A percentile compares a stretch with the other conserved stretches of the same genome.
Evolutionary conservation across 1,284 basidiomycete species (phyloP).

Genomic region (Apiotrichum gracile): DNA sequence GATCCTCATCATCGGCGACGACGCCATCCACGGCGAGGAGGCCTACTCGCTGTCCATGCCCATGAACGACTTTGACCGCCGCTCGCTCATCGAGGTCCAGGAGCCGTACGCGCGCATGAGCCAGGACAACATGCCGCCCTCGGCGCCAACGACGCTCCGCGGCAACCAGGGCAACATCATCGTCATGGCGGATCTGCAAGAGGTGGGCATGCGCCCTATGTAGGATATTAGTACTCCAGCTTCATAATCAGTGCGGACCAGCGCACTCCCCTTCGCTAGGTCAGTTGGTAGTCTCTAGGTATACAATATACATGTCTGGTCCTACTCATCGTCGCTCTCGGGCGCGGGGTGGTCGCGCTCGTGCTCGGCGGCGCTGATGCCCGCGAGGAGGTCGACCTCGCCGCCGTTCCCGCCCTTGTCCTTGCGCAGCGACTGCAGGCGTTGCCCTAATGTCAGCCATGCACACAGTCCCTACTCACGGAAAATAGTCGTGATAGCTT

Average conservation of each 20-base stretch:
- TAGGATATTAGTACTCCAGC: not conserved
- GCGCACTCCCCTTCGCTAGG: no score
- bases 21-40: slow-evolving; percentile 19
- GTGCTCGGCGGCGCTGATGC: slow-evolving; percentile 42
- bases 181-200: not conserved
- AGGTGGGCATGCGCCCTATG: not conserved
- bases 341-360: slow-evolving; percentile 26
- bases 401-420: slow-evolving; percentile 20
- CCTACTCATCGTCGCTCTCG: slow-evolving; percentile 27
- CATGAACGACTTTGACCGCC: slow-evolving; percentile 2
- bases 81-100: not conserved
- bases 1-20: slow-evolving; percentile 16
- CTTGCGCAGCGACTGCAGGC: slow-evolving; percentile 42
- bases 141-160: not conserved
- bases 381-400: slow-evolving; percentile 42
- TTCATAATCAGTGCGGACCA: no score
- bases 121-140: not conserved
- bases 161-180: not conserved
- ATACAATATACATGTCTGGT: slow-evolving; percentile 3
- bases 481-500: slow-evolving; percentile 86
- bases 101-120: not conserved
- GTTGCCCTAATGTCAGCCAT: slow-evolving; percentile 19
- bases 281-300: not conserved
- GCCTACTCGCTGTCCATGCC: slow-evolving; percentile 14
- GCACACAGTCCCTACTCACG: not conserved